Base-by-base conservation (phyloP, 306 rosid species). In the Rubus parviflorus region DNA sequence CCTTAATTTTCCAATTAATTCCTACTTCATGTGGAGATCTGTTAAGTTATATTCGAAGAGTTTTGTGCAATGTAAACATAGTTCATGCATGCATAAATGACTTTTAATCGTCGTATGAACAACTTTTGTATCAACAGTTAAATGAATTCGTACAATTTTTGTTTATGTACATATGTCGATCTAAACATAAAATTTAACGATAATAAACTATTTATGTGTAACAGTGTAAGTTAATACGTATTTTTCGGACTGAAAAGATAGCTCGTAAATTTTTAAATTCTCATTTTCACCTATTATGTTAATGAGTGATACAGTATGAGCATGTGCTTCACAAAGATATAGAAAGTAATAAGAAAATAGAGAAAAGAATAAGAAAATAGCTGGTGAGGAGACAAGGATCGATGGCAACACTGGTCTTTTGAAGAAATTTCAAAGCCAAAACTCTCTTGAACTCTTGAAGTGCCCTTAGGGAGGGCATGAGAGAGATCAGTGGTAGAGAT, bases 401-500 rank as follows among this genome's bases (percentile, higher is more conserved):
- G 70, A 64, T 82, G 70, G 81, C 56, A 83, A 82, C 72, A 83
- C 81, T 86, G 60, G 20, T 17, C 30, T 79, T 77, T 75, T 74
- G 85, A 77, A 84, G 41, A 78, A 77, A 38, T 17, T 85, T 81
- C 77, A 68, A 45, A 70, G 75, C 67, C 58, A 66, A 78, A 25
- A 11, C 23, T 37, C 5, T 3, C 1, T 13, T 20, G 19, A 10
- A 11, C 41, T 41, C 68, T 0, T 45, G 43, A 8, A 53, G 72
- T 78, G 65, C 35, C 48, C 65, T 74, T 84, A 54, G 68, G 63
- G 83, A 76, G 69, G 38, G 66, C 13, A 47, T 71, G 80, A 84
- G 62, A 79, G 81, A 79, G 68, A 77, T 62, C 75, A 72, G 43
- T 63, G 41, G 58, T 72, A 84, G 93, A 87, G 92, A 88, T 90